Evolutionary conservation across 352 stramenopile species (phyloP).

Genomic region (Phytophthora rubi): DNA sequence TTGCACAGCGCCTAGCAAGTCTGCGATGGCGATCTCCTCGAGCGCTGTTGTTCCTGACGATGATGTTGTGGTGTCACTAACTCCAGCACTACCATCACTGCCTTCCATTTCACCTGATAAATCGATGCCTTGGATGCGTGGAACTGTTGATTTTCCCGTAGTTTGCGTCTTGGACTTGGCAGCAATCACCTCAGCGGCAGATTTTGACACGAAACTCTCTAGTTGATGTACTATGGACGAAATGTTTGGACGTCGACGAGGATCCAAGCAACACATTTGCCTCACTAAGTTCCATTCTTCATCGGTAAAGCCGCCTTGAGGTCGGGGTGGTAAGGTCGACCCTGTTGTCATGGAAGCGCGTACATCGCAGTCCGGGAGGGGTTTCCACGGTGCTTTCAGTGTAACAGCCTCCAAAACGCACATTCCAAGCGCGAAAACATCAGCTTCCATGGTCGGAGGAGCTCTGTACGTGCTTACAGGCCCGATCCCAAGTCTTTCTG

Average conservation of each 20-base stretch:
- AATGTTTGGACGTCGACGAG: conserved; percentile 17
- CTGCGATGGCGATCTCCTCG: conserved; percentile 5
- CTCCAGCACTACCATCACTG: not conserved
- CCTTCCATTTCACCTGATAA: not conserved
- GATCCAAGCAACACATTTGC: conserved; percentile 26
- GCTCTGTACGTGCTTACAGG: not conserved
- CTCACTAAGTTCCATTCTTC: conserved; percentile 18
- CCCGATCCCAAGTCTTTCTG: conserved; percentile 20
- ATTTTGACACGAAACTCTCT: conserved; percentile 4
- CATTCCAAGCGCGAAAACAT: conserved; percentile 28
- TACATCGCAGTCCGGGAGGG: conserved; percentile 11
- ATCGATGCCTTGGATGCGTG: not conserved
- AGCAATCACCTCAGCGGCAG: not conserved
- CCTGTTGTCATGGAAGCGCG: conserved; percentile 3
- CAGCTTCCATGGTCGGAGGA: conserved; percentile 12
- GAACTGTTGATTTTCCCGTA: not conserved
- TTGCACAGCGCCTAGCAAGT: conserved; percentile 15
- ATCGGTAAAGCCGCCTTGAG: conserved; percentile 16
- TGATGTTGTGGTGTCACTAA: not conserved
- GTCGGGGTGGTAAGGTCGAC: conserved; percentile 6
- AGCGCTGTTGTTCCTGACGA: not conserved
- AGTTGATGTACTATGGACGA: conserved; percentile 20
- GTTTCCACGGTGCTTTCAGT: conserved; percentile 17
- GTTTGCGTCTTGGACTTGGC: not conserved
- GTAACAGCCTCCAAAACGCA: conserved; percentile 28